Conservation (phyloP, 1,139 yeast species). For the Magnusiomyces sp. region DNA sequence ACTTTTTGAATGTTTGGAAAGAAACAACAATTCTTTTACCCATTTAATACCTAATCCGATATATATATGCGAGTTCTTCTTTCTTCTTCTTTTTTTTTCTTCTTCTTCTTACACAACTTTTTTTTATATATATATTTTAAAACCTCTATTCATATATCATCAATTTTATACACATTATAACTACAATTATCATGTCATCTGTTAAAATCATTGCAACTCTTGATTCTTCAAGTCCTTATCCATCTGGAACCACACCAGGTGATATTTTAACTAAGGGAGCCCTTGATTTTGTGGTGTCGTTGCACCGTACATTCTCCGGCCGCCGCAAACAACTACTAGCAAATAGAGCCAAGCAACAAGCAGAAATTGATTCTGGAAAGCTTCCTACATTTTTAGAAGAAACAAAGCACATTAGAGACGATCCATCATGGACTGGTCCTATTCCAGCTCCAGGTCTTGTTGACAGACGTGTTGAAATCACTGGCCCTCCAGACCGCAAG, state of each 20-base stretch:
- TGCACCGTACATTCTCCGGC: slow-evolving; percentile 62
- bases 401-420: slow-evolving; percentile 58
- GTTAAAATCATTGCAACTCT: slow-evolving; percentile 11
- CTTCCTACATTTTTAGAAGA: slow-evolving; percentile 67
- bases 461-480: slow-evolving; percentile 76
- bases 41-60: background rate
- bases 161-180: background rate
- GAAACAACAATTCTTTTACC: background rate
- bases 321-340: slow-evolving; percentile 53
- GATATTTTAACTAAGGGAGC: slow-evolving; percentile 57
- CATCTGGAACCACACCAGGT: slow-evolving; percentile 13
- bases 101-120: background rate
- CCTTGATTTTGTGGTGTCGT: slow-evolving; percentile 60
- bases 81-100: background rate
- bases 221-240: slow-evolving; percentile 10
- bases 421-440: slow-evolving; percentile 71
- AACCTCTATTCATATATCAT: background rate
- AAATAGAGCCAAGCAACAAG: slow-evolving; percentile 53
- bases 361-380: slow-evolving; percentile 55
- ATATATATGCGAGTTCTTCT: background rate
- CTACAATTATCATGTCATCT: slow-evolving; percentile 5
- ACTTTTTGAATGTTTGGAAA: background rate
- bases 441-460: slow-evolving; percentile 62
- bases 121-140: background rate
- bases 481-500: slow-evolving; percentile 77